Base-by-base conservation (phyloP, 306 rosid species). In the Sindora glabra region DNA sequence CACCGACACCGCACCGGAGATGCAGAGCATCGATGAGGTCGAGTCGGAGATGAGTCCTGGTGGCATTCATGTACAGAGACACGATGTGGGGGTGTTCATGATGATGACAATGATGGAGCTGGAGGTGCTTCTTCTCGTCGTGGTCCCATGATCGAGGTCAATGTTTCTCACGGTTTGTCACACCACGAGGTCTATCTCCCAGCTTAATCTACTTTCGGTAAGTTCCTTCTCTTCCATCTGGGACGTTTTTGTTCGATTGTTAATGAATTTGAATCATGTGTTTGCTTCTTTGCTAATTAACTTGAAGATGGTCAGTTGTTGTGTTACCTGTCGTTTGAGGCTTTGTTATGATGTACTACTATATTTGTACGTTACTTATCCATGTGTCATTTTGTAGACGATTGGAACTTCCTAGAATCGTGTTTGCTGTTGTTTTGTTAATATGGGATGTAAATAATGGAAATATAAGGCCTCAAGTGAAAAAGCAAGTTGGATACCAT, bases 191-290 rank as follows among this genome's bases (percentile, higher is more conserved):
- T 74, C 30, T 68, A 65, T 36, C 72, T 74, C 26, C 77, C 84
- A 14, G 39, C 75, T 53, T 69, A 79, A 70, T 79, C 84, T 14
- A 79, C 84, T 56, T 79, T 74, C 53, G 61, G 80, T 79, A 13
- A 39, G 49, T 79, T 58, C 62, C 53, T 7, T 68, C 64, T 64
- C 55, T 72, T 72, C 24, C 56, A 48, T 11, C 14, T 13, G 1
- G 13, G 36, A 39, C 3, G 18, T 12, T 39, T 12, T 16, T 32
- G 36, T 41, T 42, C 7, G 13, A 50, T 41, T 36, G 44, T 37
- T 23, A 21, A 7, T 33, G 25, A 59, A 46, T 53, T 34, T 48
- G 24, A 13, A 32, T n/a, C 1, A 4, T 38, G 33, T 3, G 9
- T 40, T 59, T 3, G 9, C 32, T 59, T 36, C 27, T 16, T 16